Base-by-base conservation (phyloP, 805 yeast species). In the Saccharomycopsis oosterbeekiorum region DNA sequence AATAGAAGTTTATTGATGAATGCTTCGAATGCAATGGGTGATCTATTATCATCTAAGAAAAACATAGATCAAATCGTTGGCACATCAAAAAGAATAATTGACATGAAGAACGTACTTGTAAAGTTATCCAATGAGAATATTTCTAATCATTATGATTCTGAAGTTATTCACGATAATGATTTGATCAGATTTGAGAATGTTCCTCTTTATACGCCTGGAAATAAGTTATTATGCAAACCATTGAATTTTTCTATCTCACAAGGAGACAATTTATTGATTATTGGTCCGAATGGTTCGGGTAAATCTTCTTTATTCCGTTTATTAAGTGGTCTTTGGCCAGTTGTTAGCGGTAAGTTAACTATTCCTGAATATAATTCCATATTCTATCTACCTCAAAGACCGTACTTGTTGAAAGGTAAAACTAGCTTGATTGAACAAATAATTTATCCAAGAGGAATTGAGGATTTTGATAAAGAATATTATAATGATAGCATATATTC, bases 271-370 rank as follows among this genome's bases (percentile, higher is more conserved):
- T 76, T 92, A 58, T 78, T 92, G 59, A 91, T 92, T 70, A 91
- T 93, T 10, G 98, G 98, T 0, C 97, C 97, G 14, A 92, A 92
- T 70, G 98, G 98, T 0, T 88, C 96, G 65, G 98, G 98, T 34
- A 92, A 92, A 74, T 91, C 97, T 0, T 92, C 97, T 0, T 75
- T 92, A 61, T 92, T 92, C 72, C 81, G 98, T 70, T 82, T 92
- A 68, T 79, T 92, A 56, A 97, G 97, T 60, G 97, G 97, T 0
- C 77, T 92, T 66, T 92, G 98, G 98, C 96, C 94, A 2, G 85
- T 91, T 21, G 76, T 80, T 55, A 74, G 76, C 2, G 82, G 81
- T 39, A 72, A 74, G 26, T 79, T 89, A 47, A 80, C 80, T 5
- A 82, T 88, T 34, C 96, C 96, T 6, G 84, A 82, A 61, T 68